Conservation (phyloP, 192 early-diverging fungal genomes). For the Backusella sp. region DNA sequence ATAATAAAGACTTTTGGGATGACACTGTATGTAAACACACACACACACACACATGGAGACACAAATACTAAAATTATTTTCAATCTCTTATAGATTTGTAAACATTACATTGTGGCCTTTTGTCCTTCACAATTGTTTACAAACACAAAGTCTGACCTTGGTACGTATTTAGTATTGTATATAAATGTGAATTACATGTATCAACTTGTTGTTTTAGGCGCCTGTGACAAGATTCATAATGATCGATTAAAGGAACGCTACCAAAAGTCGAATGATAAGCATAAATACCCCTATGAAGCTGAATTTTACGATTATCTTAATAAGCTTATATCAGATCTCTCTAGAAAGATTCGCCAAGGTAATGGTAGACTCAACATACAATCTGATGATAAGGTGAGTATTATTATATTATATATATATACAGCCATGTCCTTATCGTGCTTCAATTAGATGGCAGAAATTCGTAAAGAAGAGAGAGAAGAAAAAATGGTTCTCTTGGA, state of each 20-base stretch:
- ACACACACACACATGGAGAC: too few species aligned
- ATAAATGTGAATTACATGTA: background rate
- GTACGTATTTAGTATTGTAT: slow-evolving; percentile 27
- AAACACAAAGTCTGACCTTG: slow-evolving; percentile 86
- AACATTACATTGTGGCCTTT: slow-evolving; percentile 78
- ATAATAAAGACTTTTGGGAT: slow-evolving; percentile 42
- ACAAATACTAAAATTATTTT: background rate
- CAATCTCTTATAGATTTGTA: slow-evolving; percentile 56
- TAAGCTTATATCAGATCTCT: slow-evolving; percentile 64
- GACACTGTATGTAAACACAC: slow-evolving; percentile 26
- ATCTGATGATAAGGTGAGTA: slow-evolving; percentile 53
- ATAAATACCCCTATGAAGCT: slow-evolving; percentile 71
- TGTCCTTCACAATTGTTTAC: slow-evolving; percentile 82
- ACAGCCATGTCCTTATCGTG: background rate
- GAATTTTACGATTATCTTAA: slow-evolving; percentile 68
- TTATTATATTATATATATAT: background rate
- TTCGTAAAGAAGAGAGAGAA: slow-evolving; percentile 73
- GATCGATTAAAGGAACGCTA: slow-evolving; percentile 72
- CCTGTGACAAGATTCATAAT: slow-evolving; percentile 79
- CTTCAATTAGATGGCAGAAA: slow-evolving; percentile 35
- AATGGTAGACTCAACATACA: slow-evolving; percentile 66
- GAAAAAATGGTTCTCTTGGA: slow-evolving; percentile 80
- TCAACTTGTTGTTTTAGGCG: slow-evolving; percentile 14
- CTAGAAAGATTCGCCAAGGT: slow-evolving; percentile 69
- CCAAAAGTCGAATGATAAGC: slow-evolving; percentile 62